phyloP scores from a whole-genome alignment of 1,284 basidiomycete genomes.

The Tilletia walkeri region DNA sequence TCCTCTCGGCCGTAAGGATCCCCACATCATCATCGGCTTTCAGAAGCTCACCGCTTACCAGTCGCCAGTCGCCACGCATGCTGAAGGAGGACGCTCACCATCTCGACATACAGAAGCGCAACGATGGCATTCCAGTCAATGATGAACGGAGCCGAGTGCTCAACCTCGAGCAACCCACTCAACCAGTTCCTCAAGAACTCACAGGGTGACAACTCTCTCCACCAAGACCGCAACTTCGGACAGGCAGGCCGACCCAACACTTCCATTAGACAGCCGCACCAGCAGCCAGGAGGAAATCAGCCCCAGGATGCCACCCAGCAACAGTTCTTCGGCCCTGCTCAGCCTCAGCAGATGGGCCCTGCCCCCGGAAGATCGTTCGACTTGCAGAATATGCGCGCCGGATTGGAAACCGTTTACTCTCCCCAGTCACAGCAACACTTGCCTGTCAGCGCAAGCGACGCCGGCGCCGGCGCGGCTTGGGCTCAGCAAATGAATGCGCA shows the following conservation, averaged over 20 bases:
- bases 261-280: slow-evolving; percentile 5
- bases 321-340: slow-evolving; percentile 9
- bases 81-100: too few relatives aligned
- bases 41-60: too few relatives aligned
- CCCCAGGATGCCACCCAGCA: slow-evolving; percentile 1
- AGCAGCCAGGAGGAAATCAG: neutral
- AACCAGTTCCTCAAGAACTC: slow-evolving; percentile 88
- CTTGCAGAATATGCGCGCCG: slow-evolving; percentile 14
- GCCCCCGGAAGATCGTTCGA: neutral
- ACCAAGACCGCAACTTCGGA: slow-evolving; percentile 54
- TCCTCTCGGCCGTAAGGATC: too few relatives aligned
- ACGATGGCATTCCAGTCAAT: slow-evolving; percentile 62
- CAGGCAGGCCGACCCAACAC: neutral
- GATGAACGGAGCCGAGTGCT: slow-evolving; percentile 87
- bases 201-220: slow-evolving; percentile 81
- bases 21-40: too few relatives aligned
- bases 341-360: slow-evolving; percentile 9
- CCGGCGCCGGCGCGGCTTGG: slow-evolving; percentile 31
- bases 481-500: slow-evolving; percentile 33
- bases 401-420: slow-evolving; percentile 7
- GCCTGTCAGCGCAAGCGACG: neutral
- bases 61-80: too few relatives aligned
- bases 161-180: slow-evolving; percentile 78
- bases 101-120: neutral
- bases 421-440: neutral